Conservation (phyloP, 306 rosid genomes). For the Fragaria iinumae region DNA sequence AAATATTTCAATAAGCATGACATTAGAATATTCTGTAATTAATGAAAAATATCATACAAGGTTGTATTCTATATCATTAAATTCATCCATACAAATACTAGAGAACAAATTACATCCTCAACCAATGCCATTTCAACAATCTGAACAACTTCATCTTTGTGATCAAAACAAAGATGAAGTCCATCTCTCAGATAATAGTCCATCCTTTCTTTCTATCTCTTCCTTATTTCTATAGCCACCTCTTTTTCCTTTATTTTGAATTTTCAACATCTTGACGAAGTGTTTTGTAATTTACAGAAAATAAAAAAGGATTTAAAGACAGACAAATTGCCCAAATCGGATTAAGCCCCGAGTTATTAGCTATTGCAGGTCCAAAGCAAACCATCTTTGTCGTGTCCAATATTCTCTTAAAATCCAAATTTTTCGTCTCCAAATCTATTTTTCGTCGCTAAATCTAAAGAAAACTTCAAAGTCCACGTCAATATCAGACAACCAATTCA, state of each 20-base stretch:
- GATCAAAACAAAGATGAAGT: background rate
- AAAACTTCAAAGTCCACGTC: constrained; percentile 29
- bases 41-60: background rate
- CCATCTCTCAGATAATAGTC: background rate
- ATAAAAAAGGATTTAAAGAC: background rate
- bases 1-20: background rate
- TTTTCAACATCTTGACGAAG: background rate
- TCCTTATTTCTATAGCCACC: background rate
- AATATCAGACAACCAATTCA: constrained; percentile 4
- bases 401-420: background rate
- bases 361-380: background rate
- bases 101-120: background rate
- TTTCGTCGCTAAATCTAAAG: background rate
- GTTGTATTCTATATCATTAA: background rate
- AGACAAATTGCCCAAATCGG: background rate
- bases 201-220: background rate
- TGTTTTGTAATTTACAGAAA: background rate
- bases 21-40: background rate
- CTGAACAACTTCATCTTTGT: background rate
- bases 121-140: background rate
- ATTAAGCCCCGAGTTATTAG: constrained; percentile 1
- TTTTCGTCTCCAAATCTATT: background rate
- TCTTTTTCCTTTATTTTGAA: background rate
- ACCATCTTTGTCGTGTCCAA: constrained; percentile 2
- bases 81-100: background rate